Evolutionary conservation across 2,329 filamentous ascomycete species (phyloP), one percentile per base, ranked within the genome.

Genomic region (Rachicladosporium sp.): DNA sequence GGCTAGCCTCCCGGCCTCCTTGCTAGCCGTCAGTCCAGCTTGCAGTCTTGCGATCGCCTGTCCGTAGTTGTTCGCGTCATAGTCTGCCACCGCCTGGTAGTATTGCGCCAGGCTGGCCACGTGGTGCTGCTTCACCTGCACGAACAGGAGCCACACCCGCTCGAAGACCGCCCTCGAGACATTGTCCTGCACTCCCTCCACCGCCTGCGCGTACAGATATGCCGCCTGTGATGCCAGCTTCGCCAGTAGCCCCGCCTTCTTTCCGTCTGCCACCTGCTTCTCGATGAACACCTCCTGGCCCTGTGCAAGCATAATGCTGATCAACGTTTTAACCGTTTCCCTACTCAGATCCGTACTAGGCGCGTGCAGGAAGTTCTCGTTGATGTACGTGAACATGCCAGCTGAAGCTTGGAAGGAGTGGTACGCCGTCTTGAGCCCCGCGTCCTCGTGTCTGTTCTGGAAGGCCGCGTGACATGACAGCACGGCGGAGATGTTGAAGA

Each of bases 301-400:
- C 62, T 98, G 91, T 1, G 89, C 93, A 40, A 98, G 74, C 73
- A 86, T 96, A 43, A 98, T 77, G 37, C 80, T 76, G 57, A 98
- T 96, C 48, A 98, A 64, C 0, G 86, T 87, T 66, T 95, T 95
- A 54, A 98, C 86, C 0, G 91, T 98, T 37, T 98, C 89, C 44
- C 91, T 71, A 59, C 88, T 96, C 35, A 98, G 66, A 56, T 98
- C 91, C n/a, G 85, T 88, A 6, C 88, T 95, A 1, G 93, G 91
- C 1, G 91, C 91, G 55, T 98, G 91, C 29, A 98, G 69, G 59
- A 98, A 98, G 66, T 98, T 98, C 65, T 98, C 91, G 63, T 98
- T 98, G 67, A 98, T 98, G 56, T 98, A 98, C 38, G 89, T 96
- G 62, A 96, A 98, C 91, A 98, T 98, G 66, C 91, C 91, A 7